Evolutionary conservation across 495 filamentous ascomycete species (phyloP).

Genomic region (Daldinia concentrica): DNA sequence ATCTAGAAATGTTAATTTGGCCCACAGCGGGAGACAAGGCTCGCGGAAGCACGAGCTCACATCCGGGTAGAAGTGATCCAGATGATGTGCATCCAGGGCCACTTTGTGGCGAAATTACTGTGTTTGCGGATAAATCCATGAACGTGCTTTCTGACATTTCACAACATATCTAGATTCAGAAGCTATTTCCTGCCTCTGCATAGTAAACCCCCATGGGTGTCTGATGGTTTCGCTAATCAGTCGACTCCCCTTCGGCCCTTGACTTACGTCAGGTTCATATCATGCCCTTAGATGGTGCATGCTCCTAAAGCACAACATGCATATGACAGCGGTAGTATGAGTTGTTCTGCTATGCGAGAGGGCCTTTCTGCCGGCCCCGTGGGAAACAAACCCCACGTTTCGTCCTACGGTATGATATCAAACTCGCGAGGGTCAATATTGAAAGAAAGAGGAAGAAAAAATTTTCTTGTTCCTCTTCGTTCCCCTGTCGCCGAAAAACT

Average conservation of each 20-base stretch:
- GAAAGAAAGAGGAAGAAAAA: constrained; percentile 23
- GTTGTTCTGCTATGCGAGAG: constrained; percentile 41
- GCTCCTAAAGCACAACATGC: constrained; percentile 40
- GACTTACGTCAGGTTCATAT: constrained; percentile 42
- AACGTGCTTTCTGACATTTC: constrained; percentile 34
- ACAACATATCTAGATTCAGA: constrained; percentile 40
- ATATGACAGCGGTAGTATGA: constrained; percentile 41
- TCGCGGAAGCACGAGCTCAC: constrained; percentile 45
- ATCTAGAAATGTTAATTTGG: constrained; percentile 45
- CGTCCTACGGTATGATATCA: constrained; percentile 44
- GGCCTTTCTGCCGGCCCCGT: constrained; percentile 39
- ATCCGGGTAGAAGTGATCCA: constrained; percentile 44
- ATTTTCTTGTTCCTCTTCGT: constrained; percentile 29
- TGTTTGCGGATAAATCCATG: constrained; percentile 43
- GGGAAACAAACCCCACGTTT: constrained; percentile 45
- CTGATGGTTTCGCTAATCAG: constrained; percentile 28
- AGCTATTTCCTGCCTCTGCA: constrained; percentile 31
- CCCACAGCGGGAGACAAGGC: constrained; percentile 46
- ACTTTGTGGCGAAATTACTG: constrained; percentile 46
- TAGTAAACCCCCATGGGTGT: constrained; percentile 25
- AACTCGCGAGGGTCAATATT: constrained; percentile 32
- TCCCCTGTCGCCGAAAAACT: constrained; percentile 35
- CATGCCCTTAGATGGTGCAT: constrained; percentile 29
- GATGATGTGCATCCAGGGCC: constrained; percentile 46
- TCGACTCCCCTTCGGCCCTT: constrained; percentile 11